Percentiles rank a stretch among this genome's conserved stretches.
Conservation (phyloP, 495 filamentous ascomycete genomes). For the Aspergillus baeticus region DNA sequence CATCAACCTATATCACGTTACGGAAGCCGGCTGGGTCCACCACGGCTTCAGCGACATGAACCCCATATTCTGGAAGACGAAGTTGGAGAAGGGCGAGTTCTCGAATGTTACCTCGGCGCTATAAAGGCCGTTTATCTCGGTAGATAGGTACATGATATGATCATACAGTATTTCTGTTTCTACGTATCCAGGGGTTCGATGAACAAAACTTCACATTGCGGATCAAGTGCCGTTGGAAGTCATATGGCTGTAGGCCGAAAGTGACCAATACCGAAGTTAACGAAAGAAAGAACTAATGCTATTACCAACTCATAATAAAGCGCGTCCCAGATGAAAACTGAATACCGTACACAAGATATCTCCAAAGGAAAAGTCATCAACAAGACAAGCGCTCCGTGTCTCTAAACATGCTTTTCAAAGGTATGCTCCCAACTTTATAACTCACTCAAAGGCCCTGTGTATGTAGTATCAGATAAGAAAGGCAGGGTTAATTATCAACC, state of each 20-base stretch:
- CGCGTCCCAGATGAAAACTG: background rate
- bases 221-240: too few relatives aligned
- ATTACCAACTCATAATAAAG: conserved; percentile 15
- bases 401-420: conserved; percentile 15
- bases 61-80: conserved; percentile 98
- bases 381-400: conserved; percentile 11
- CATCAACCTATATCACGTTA: conserved; percentile 98
- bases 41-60: conserved; percentile 95
- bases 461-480: background rate
- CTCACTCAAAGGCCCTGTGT: background rate
- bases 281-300: conserved; percentile 21
- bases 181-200: conserved; percentile 9
- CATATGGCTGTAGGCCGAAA: background rate
- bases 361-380: conserved; percentile 15
- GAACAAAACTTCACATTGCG: too few relatives aligned
- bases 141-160: conserved; percentile 18
- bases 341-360: conserved; percentile 8
- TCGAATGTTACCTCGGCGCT: conserved; percentile 89
- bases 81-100: conserved; percentile 97
- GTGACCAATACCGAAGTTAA: conserved; percentile 29
- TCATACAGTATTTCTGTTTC: conserved; percentile 6
- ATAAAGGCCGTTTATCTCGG: conserved; percentile 21
- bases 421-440: background rate
- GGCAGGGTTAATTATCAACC: conserved; percentile 49
- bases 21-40: conserved; percentile 97